A percentile compares a stretch with the other conserved stretches of the same genome.
phyloP scores from a whole-genome alignment of 2,329 filamentous ascomycete species.

The Curvularia sp. region DNA sequence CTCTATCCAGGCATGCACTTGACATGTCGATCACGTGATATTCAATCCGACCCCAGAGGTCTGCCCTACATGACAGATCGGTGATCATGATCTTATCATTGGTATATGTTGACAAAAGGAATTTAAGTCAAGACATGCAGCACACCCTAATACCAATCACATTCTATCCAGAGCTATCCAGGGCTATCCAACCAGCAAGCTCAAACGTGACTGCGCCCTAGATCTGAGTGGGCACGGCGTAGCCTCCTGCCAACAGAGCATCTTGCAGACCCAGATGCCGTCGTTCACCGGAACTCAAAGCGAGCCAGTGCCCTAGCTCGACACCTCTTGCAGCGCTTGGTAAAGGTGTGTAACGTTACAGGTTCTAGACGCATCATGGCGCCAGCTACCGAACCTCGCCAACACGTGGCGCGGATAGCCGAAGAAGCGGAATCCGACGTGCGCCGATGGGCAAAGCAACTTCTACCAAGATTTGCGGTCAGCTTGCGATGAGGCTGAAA shows the following conservation, averaged over 20 bases:
- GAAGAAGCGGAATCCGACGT: not conserved
- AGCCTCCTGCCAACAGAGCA: conserved; percentile 7
- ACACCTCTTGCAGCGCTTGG: conserved; percentile 4
- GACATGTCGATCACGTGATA: not conserved
- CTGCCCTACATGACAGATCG: not conserved
- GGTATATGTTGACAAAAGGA: not conserved
- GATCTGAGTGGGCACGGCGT: conserved; percentile 3
- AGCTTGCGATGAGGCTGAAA: conserved; percentile 13
- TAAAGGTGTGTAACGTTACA: not conserved
- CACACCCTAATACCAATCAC: not conserved
- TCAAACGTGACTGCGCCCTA: conserved; percentile 10
- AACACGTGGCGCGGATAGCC: conserved; percentile 1
- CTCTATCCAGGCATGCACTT: not conserved
- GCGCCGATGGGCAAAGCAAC: not conserved
- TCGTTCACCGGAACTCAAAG: conserved; percentile 1
- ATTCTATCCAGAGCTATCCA: not conserved
- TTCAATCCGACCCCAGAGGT: too few relatives aligned
- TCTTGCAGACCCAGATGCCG: conserved; percentile 3
- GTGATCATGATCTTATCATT: not conserved
- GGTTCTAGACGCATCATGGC: conserved; percentile 9
- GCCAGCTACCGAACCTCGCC: conserved; percentile 12
- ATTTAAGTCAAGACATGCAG: not conserved
- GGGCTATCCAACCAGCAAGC: conserved; percentile 7
- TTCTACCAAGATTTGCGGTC: not conserved
- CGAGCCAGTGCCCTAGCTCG: not conserved